Base-by-base conservation (phyloP, 306 rosid genomes). In the Trifolium subterraneum region DNA sequence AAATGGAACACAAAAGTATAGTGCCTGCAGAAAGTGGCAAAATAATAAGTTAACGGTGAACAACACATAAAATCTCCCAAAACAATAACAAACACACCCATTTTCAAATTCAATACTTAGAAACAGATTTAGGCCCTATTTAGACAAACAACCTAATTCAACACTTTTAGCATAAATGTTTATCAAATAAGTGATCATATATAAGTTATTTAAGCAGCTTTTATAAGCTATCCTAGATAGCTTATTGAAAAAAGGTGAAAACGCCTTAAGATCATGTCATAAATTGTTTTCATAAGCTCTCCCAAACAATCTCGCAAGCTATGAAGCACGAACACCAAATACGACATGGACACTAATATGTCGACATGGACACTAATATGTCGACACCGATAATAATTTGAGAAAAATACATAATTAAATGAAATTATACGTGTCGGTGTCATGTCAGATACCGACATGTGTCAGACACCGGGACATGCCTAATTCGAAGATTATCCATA, bases 1-100 rank as follows among this genome's bases (percentile, higher is more conserved):
- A 79, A 95, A 95, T 44, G 99, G 99, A 81, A 92, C 99, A 71
- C 99, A 95, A 74, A 95, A 95, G 81, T 95, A 95, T 67, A 95
- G 92, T 15, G 99, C 99, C 99, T 92, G 91, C 82, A 79, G 38
- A 64, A 59, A 39, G 71, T 51, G 18, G 62, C 25, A 75, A 60
- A 81, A 78, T 38, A 36, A 58, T 35, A 56, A 70, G 70, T 31
- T 3, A 27, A 47, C 67, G 44, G 76, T 10, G 8, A 78, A 44
- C 18, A 65, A 70, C 78, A 22, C 22, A 65, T 15, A 62, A 72
- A 72, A 10, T 22, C 45, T 35, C 20, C 16, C 23, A 29, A 78
- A 48, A 42, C 56, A 50, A 35, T n/a, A 70, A 44, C 14, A 72
- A 74, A 23, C 67, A 55, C 56, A 3, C 9, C 22, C 29, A 62